Conservation (phyloP, 495 filamentous ascomycete species). For the Xylaria cubensis region DNA sequence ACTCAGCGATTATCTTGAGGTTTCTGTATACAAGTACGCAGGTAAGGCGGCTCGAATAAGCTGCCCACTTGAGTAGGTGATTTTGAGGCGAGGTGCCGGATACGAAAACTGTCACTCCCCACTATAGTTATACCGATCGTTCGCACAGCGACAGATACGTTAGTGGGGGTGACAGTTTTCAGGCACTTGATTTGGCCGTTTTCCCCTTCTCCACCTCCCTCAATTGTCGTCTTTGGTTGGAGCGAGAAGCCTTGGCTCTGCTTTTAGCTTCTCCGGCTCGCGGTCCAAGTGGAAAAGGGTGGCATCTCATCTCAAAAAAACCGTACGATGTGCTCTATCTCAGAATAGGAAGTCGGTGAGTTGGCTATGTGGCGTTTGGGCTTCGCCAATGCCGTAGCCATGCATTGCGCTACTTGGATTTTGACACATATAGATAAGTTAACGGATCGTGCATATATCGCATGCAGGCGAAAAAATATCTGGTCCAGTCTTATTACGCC, state of each 20-base stretch:
- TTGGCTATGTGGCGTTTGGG: conserved; percentile 10
- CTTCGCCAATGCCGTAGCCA: conserved; percentile 7
- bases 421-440: conserved; percentile 14
- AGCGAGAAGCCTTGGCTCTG: conserved; percentile 18
- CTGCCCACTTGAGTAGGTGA: too few species aligned
- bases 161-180: too few species aligned
- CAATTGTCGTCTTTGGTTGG: too few species aligned
- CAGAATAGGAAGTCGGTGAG: conserved; percentile 27
- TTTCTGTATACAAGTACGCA: too few species aligned
- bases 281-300: not conserved
- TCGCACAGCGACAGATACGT: too few species aligned
- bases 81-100: too few species aligned
- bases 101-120: too few species aligned
- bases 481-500: conserved; percentile 23
- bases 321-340: not conserved
- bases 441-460: conserved; percentile 20
- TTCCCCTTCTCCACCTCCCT: too few species aligned
- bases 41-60: too few species aligned
- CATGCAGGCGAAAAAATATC: conserved; percentile 17
- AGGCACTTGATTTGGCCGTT: too few species aligned
- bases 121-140: too few species aligned
- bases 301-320: conserved; percentile 9
- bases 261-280: not conserved
- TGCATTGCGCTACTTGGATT: conserved; percentile 22
- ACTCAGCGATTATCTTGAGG: too few species aligned